Evolutionary conservation across 169 alveolate species (phyloP).

Genomic region (Plasmodium berghei): DNA sequence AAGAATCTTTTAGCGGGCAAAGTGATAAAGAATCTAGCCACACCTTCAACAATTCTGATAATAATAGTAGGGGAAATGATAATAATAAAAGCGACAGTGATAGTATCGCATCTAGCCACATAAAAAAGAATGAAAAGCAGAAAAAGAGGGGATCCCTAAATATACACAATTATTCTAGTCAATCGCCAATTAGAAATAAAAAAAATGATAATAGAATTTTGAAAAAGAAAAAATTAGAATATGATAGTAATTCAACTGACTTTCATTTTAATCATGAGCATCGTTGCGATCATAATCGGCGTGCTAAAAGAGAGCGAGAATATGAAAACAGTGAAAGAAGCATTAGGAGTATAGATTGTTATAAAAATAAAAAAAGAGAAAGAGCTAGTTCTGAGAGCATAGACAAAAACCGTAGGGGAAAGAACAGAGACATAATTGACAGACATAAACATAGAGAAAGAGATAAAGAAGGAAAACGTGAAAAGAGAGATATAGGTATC

Average conservation of each 20-base stretch:
- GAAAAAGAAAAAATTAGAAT: not conserved
- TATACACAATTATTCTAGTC: not conserved
- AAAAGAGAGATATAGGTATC: not conserved
- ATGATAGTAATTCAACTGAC: not conserved
- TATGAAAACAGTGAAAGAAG: not conserved
- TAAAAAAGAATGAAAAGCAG: slow-evolving; percentile 1
- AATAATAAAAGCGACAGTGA: not conserved
- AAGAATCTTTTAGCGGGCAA: not conserved
- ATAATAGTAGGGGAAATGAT: no score
- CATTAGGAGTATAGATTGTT: not conserved
- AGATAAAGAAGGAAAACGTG: not conserved
- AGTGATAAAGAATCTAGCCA: no score
- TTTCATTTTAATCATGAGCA: no score
- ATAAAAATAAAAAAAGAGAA: slow-evolving; percentile 2
- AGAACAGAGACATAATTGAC: no score
- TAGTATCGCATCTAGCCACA: not conserved
- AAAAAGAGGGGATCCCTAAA: not conserved
- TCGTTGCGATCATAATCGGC: not conserved
- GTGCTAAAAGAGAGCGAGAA: not conserved
- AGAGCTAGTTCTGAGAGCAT: not conserved
- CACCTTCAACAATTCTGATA: no score
- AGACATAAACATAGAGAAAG: not conserved
- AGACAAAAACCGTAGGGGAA: not conserved
- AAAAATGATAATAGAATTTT: not conserved
- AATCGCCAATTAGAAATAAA: not conserved